Conservation (phyloP, 2,329 filamentous ascomycete species). For the Lomentospora prolificans region DNA sequence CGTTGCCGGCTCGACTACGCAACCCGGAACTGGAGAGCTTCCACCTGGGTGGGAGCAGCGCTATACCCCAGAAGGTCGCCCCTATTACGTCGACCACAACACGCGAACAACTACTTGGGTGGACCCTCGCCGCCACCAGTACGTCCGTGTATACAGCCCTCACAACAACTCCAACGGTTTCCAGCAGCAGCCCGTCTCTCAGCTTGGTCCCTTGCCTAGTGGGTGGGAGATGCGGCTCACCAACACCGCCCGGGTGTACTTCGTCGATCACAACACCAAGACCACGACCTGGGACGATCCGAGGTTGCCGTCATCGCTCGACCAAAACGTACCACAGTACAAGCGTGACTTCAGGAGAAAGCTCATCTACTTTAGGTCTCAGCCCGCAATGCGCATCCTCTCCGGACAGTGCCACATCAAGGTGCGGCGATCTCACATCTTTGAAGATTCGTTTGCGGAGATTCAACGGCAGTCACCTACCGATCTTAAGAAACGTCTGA, state of each 20-base stretch:
- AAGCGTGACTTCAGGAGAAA: slow-evolving; percentile 98
- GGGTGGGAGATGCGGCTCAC: slow-evolving; percentile 99
- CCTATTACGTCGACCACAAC: slow-evolving; percentile 98
- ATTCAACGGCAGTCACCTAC: slow-evolving; percentile 94
- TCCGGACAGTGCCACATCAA: slow-evolving; percentile 98
- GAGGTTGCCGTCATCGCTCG: slow-evolving; percentile 83
- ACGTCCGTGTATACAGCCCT: slow-evolving; percentile 92
- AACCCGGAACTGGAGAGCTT: slow-evolving; percentile 86
- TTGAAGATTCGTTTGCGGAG: slow-evolving; percentile 97
- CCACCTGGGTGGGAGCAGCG: slow-evolving; percentile 95
- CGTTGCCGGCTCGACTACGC: slow-evolving; percentile 81
- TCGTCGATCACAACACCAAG: slow-evolving; percentile 99
- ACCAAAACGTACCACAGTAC: slow-evolving; percentile 98
- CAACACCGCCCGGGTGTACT: slow-evolving; percentile 95
- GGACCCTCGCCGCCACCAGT: slow-evolving; percentile 91
- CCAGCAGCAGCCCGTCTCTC: slow-evolving; percentile 94
- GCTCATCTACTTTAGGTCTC: slow-evolving; percentile 97
- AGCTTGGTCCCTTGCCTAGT: slow-evolving; percentile 87
- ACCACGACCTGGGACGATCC: slow-evolving; percentile 99
- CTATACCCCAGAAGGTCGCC: slow-evolving; percentile 85
- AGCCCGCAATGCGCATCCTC: slow-evolving; percentile 89
- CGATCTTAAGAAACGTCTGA: slow-evolving; percentile 93
- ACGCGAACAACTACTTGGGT: slow-evolving; percentile 98
- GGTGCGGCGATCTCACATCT: slow-evolving; percentile 91
- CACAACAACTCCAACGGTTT: slow-evolving; percentile 76